Conservation (phyloP, 2,329 filamentous ascomycete species). For the Hypoxylon sp. region DNA sequence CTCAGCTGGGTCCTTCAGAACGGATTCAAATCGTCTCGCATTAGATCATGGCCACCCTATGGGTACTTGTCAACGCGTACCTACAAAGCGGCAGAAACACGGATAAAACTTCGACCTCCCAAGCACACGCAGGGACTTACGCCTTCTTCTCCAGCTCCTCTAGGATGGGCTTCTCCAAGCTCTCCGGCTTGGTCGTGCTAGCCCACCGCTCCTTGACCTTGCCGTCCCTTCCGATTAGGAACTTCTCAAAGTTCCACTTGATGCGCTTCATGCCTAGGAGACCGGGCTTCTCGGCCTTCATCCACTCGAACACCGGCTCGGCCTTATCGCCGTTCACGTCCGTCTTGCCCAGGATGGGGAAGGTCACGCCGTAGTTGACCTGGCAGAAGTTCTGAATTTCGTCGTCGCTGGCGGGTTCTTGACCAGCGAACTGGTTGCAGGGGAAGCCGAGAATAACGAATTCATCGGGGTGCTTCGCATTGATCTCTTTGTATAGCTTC, state of each 20-base stretch:
- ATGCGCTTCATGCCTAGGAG: conserved; percentile 88
- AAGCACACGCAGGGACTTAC: conserved; percentile 48
- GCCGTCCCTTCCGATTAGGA: conserved; percentile 87
- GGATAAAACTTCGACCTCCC: neutral
- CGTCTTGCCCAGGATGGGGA: conserved; percentile 91
- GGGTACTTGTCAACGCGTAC: conserved; percentile 47
- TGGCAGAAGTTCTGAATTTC: conserved; percentile 89
- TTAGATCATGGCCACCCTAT: conserved; percentile 48
- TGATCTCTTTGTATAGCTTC: conserved; percentile 85
- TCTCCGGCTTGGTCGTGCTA: conserved; percentile 87
- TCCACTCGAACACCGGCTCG: conserved; percentile 82
- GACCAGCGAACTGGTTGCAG: conserved; percentile 95
- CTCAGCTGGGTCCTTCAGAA: neutral
- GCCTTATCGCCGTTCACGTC: conserved; percentile 92
- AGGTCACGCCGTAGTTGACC: conserved; percentile 92
- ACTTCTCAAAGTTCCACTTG: conserved; percentile 99
- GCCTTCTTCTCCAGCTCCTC: conserved; percentile 74
- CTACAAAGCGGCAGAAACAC: conserved; percentile 11
- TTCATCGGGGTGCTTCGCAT: conserved; percentile 75
- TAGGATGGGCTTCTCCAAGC: conserved; percentile 79
- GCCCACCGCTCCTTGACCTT: conserved; percentile 89
- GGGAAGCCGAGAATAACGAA: conserved; percentile 95
- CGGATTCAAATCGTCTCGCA: conserved; percentile 6
- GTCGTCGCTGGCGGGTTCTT: conserved; percentile 87
- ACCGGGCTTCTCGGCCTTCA: conserved; percentile 80